A percentile compares a stretch with the other conserved stretches of the same genome.
Conservation (phyloP, 2,329 filamentous ascomycete species). For the Aspergillus carbonarius region DNA sequence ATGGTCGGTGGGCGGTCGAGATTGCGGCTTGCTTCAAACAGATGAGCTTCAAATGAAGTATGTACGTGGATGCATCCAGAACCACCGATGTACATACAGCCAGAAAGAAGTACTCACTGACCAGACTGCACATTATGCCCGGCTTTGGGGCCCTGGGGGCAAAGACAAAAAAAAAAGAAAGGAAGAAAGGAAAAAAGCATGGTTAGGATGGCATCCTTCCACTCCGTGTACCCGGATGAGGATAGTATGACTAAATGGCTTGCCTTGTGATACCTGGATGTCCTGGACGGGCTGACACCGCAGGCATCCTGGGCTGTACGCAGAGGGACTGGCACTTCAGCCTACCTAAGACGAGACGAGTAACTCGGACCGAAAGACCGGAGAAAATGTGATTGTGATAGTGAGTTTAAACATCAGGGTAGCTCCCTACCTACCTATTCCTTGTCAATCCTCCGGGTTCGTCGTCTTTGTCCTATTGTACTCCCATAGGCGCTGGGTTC, state of each 20-base stretch:
- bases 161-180: neutral
- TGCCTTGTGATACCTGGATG: conserved; percentile 1
- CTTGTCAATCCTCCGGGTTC: neutral
- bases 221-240: neutral
- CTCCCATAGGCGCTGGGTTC: no score
- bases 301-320: neutral
- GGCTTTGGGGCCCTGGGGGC: neutral
- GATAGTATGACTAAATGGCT: neutral
- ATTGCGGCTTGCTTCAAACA: neutral
- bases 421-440: neutral
- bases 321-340: neutral
- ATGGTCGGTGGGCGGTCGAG: neutral
- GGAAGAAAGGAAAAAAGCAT: neutral
- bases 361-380: neutral
- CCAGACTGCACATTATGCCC: neutral
- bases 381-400: neutral
- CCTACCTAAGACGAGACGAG: neutral
- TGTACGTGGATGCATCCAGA: neutral
- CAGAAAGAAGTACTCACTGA: neutral
- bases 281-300: neutral
- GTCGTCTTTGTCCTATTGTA: neutral
- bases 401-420: neutral
- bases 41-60: neutral
- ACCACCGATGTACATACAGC: neutral
- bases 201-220: neutral